A percentile compares a stretch with the other conserved stretches of the same genome.
These are phyloP conservation scores for Cicer chorassanicum DNA, from an alignment of 306 rosid genomes.

Conservation along the genomic window DNA sequence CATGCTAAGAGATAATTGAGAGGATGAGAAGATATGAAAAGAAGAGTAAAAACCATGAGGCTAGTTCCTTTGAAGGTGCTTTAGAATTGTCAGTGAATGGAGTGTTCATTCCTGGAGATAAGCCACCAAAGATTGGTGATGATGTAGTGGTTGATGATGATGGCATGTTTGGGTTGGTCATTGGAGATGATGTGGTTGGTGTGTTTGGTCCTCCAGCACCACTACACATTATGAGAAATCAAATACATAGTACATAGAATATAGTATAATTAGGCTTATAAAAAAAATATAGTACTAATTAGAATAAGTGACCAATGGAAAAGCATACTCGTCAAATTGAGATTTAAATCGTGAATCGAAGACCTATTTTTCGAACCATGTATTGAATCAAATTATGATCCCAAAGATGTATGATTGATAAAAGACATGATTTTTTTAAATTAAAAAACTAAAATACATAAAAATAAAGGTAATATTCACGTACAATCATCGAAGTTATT, in stretches of 20 bases:
- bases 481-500: no score
- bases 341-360: no score
- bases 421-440: no score
- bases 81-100: constrained; percentile 56
- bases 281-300: no score
- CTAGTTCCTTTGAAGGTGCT: constrained; percentile 42
- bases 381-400: no score
- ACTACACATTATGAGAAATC: constrained; percentile 51
- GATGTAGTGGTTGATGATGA: constrained; percentile 51
- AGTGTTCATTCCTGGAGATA: constrained; percentile 57
- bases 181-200: constrained; percentile 53
- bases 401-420: no score
- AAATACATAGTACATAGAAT: not conserved
- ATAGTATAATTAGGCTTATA: not conserved
- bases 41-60: constrained; percentile 29
- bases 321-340: not conserved
- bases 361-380: no score
- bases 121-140: constrained; percentile 51
- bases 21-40: constrained; percentile 43
- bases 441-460: no score
- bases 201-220: constrained; percentile 74
- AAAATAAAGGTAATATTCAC: no score
- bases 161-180: constrained; percentile 54
- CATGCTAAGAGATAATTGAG: constrained; percentile 37
- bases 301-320: not conserved